Conservation (phyloP, 257 asterid genomes). For the Echium plantagineum region DNA sequence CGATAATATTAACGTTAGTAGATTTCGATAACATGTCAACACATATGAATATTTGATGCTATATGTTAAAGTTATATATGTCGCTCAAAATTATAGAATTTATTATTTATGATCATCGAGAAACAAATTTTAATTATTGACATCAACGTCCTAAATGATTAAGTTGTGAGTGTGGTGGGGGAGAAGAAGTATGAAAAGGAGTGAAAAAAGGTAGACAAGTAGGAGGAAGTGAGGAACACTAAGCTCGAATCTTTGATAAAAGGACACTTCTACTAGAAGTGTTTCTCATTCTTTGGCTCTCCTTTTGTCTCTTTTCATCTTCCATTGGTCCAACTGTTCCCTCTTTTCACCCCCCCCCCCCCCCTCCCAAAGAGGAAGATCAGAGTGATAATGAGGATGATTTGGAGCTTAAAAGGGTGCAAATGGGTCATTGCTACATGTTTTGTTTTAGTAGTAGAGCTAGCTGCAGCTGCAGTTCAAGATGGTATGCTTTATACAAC, state of each 20-base stretch:
- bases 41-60: too few species aligned
- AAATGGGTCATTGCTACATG: conserved; percentile 15
- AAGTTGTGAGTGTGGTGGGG: too few species aligned
- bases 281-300: conserved; percentile 12
- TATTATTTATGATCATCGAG: too few species aligned
- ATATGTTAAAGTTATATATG: too few species aligned
- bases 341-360: neutral
- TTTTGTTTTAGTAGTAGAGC: conserved; percentile 11
- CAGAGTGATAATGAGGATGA: conserved; percentile 22
- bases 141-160: too few species aligned
- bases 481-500: conserved; percentile 23
- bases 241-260: conserved; percentile 20
- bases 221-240: neutral
- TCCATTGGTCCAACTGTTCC: neutral
- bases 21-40: too few species aligned
- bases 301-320: conserved; percentile 7
- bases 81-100: too few species aligned
- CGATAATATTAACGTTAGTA: too few species aligned
- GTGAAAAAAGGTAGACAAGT: conserved; percentile 1
- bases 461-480: conserved; percentile 22
- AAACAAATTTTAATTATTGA: too few species aligned
- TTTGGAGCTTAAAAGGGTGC: conserved; percentile 21
- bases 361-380: neutral
- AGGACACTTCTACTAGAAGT: conserved; percentile 15
- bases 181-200: neutral